These are phyloP conservation scores for Zalerion maritima DNA, from an alignment of 495 filamentous ascomycete species.

Conservation along the genomic window DNA sequence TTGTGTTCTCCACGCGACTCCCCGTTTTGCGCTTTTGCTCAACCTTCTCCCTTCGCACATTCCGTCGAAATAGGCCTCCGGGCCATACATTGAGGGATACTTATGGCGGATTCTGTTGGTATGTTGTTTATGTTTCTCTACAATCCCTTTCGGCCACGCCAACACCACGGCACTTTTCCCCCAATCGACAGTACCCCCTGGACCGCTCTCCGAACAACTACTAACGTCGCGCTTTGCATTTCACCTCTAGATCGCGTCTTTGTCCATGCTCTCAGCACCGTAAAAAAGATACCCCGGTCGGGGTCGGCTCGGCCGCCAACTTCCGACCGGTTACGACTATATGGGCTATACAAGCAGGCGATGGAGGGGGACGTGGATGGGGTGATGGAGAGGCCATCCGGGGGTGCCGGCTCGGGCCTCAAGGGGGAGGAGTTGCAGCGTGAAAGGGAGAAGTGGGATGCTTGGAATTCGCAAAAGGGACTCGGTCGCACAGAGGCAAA, in stretches of 20 bases:
- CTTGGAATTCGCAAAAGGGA: conserved; percentile 77
- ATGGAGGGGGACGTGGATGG: conserved; percentile 96
- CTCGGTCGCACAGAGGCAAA: conserved; percentile 84
- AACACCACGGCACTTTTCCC: conserved; percentile 2
- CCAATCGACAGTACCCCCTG: background rate
- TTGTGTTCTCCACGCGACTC: too few relatives aligned
- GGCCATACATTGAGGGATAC: conserved; percentile 1
- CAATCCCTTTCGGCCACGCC: conserved; percentile 5
- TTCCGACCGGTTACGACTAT: conserved; percentile 71
- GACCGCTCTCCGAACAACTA: background rate
- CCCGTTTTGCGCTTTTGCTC: too few relatives aligned
- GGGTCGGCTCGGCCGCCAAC: conserved; percentile 79
- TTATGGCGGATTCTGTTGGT: conserved; percentile 39
- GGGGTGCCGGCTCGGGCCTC: conserved; percentile 18
- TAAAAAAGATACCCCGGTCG: conserved; percentile 91
- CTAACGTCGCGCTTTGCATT: conserved; percentile 7
- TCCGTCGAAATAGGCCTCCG: background rate
- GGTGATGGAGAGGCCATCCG: conserved; percentile 76
- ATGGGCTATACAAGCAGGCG: conserved; percentile 96
- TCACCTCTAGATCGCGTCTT: conserved; percentile 75
- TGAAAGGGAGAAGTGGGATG: conserved; percentile 63
- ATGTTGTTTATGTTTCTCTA: conserved; percentile 11
- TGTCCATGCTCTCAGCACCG: conserved; percentile 94
- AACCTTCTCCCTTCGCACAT: background rate
- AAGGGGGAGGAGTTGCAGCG: conserved; percentile 31